Percentiles rank a stretch among this genome's conserved stretches.
phyloP scores from a whole-genome alignment of 2,329 filamentous ascomycete genomes.

The Akanthomyces uredinophilus region DNA sequence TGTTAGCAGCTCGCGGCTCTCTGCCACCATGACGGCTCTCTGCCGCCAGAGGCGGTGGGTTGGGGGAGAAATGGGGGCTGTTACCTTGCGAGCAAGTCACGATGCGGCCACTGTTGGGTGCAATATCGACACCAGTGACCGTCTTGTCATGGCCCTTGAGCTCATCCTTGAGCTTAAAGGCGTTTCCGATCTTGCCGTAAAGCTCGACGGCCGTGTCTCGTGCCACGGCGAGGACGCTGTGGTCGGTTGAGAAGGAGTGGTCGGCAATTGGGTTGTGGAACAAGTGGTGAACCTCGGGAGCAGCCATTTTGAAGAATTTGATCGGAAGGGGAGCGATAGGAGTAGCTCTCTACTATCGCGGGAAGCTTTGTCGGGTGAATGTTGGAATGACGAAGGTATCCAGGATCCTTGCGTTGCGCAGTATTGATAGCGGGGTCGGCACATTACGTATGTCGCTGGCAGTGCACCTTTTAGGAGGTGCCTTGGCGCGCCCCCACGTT shows the following conservation, averaged over 20 bases:
- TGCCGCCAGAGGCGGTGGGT: neutral
- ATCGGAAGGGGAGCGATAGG: conserved; percentile 34
- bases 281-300: conserved; percentile 90
- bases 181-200: conserved; percentile 66
- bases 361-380: conserved; percentile 4
- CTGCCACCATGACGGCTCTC: neutral
- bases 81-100: conserved; percentile 94
- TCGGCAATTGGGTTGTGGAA: conserved; percentile 96
- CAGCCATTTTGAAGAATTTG: conserved; percentile 56
- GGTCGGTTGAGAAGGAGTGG: conserved; percentile 96
- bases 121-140: conserved; percentile 94
- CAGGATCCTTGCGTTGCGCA: neutral
- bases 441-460: conserved; percentile 7
- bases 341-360: conserved; percentile 92
- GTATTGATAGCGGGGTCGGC: conserved; percentile 5
- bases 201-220: conserved; percentile 88
- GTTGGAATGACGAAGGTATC: neutral
- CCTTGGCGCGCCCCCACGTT: no score
- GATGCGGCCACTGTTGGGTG: conserved; percentile 82
- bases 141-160: conserved; percentile 96
- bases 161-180: conserved; percentile 83
- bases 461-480: conserved; percentile 9
- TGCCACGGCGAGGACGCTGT: conserved; percentile 80
- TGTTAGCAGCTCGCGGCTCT: neutral
- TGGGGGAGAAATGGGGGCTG: neutral